These are phyloP conservation scores for Fusarium denticulatum DNA, from an alignment of 2,329 filamentous ascomycete species.

Conservation along the genomic window DNA sequence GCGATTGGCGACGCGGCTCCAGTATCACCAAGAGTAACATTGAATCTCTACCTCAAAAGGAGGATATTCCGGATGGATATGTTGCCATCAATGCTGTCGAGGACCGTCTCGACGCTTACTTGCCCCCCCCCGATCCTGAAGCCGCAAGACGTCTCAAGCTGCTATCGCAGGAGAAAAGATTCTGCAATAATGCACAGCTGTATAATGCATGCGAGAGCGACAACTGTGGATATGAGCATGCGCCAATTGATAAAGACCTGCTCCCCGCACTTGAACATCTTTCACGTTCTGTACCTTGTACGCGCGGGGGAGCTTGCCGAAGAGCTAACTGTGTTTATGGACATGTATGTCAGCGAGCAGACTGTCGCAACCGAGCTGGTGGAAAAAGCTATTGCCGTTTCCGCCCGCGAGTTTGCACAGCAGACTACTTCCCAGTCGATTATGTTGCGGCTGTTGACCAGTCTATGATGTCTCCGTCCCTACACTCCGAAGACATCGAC, in stretches of 20 bases:
- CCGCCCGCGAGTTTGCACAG: conserved; percentile 16
- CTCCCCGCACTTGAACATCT: conserved; percentile 25
- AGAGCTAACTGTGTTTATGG: conserved; percentile 29
- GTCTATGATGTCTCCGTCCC: conserved; percentile 11
- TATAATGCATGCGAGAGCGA: conserved; percentile 25
- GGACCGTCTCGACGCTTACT: conserved; percentile 33
- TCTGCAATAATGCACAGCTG: conserved; percentile 38
- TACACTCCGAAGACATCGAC: conserved; percentile 29
- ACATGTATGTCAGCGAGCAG: conserved; percentile 34
- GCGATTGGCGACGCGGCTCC: conserved; percentile 7
- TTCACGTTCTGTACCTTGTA: conserved; percentile 32
- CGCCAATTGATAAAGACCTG: conserved; percentile 27
- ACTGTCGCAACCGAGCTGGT: conserved; percentile 29
- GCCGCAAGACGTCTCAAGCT: conserved; percentile 23
- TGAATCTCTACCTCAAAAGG: conserved; percentile 17
- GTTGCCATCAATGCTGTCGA: conserved; percentile 27
- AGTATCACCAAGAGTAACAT: conserved; percentile 11
- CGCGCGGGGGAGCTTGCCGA: conserved; percentile 22
- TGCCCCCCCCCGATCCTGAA: conserved; percentile 8
- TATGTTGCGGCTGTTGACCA: background rate
- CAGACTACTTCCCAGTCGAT: conserved; percentile 13
- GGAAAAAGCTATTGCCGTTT: conserved; percentile 35
- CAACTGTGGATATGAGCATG: conserved; percentile 33
- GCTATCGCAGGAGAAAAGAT: conserved; percentile 16
- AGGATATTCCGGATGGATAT: conserved; percentile 22